Percentiles rank a stretch among this genome's conserved stretches.
These are phyloP conservation scores for Falciphora oryzae DNA, from an alignment of 2,329 filamentous ascomycete species.

Conservation along the genomic window DNA sequence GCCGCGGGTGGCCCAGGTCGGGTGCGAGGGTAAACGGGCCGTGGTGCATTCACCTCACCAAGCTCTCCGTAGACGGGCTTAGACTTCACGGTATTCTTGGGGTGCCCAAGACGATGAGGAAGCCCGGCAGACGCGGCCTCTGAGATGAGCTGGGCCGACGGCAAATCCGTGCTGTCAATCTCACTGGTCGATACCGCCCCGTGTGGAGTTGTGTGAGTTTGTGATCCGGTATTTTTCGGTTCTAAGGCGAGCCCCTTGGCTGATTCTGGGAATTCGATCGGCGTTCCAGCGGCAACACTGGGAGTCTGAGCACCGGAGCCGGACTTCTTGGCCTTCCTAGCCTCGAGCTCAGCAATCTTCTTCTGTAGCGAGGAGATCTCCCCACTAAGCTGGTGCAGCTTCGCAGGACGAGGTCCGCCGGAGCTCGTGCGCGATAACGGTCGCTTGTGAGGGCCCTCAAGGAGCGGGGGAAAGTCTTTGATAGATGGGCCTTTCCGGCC, in stretches of 20 bases:
- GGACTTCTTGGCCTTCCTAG: constrained; percentile 38
- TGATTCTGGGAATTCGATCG: constrained; percentile 23
- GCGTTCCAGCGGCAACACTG: constrained; percentile 17
- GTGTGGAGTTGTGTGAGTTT: constrained; percentile 12
- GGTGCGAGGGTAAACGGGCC: background rate
- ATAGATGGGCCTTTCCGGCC: constrained; percentile 32
- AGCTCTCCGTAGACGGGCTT: constrained; percentile 7
- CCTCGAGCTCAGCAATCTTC: constrained; percentile 53
- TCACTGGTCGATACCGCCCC: constrained; percentile 18
- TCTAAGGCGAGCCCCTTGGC: background rate
- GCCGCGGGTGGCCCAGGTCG: background rate
- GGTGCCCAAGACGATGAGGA: constrained; percentile 20
- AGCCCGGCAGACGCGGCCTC: constrained; percentile 21
- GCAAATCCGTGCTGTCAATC: constrained; percentile 15
- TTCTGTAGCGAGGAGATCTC: constrained; percentile 57
- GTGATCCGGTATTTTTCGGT: background rate
- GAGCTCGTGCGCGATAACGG: constrained; percentile 3
- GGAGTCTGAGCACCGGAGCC: constrained; percentile 25
- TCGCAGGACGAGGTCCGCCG: constrained; percentile 3
- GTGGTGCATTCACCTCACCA: background rate
- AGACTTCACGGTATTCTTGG: constrained; percentile 7
- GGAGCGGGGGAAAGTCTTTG: constrained; percentile 39
- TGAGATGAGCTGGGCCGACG: constrained; percentile 20
- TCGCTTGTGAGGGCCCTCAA: constrained; percentile 24
- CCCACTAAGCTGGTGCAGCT: constrained; percentile 6